These are phyloP conservation scores for Floccularia luteovirens DNA, from an alignment of 768 basidiomycete species.

Conservation along the genomic window DNA sequence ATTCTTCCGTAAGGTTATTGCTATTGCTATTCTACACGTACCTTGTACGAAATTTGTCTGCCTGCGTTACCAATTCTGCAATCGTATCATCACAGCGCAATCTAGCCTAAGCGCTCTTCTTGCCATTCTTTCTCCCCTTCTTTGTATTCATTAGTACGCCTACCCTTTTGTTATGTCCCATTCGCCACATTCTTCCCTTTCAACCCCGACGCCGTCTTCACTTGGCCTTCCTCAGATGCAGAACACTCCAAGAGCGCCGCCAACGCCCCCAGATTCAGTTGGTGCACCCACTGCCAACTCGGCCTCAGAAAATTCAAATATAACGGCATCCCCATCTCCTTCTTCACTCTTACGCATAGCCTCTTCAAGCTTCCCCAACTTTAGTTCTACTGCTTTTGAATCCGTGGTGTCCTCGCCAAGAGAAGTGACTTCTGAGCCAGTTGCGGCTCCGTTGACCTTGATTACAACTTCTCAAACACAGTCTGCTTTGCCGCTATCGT, in stretches of 20 bases:
- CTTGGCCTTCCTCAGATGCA: not conserved
- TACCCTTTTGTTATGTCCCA: constrained; percentile 6
- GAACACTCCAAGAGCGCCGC: constrained; percentile 1
- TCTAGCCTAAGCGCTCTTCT: not conserved
- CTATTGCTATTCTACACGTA: constrained; percentile 3
- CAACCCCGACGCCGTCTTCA: constrained; percentile 4
- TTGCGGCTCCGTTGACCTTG: not conserved
- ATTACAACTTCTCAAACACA: not conserved
- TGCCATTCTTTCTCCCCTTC: not conserved
- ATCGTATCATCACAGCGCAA: too few species aligned
- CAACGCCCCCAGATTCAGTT: constrained; percentile 1
- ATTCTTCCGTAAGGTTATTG: not conserved
- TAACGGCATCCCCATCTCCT: not conserved
- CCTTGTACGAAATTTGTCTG: not conserved
- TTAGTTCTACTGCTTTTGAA: not conserved
- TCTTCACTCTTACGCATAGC: too few species aligned
- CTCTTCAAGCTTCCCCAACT: not conserved
- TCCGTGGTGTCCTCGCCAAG: constrained; percentile 1
- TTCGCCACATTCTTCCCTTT: constrained; percentile 9
- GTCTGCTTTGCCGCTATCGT: not conserved
- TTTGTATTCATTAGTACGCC: constrained; percentile 1
- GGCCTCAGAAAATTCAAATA: not conserved
- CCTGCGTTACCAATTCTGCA: constrained; percentile 2
- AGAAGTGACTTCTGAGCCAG: not conserved
- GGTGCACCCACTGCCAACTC: not conserved